Conservation (phyloP, 139 green algal species). For the Tetradesmus lagerheimii region DNA sequence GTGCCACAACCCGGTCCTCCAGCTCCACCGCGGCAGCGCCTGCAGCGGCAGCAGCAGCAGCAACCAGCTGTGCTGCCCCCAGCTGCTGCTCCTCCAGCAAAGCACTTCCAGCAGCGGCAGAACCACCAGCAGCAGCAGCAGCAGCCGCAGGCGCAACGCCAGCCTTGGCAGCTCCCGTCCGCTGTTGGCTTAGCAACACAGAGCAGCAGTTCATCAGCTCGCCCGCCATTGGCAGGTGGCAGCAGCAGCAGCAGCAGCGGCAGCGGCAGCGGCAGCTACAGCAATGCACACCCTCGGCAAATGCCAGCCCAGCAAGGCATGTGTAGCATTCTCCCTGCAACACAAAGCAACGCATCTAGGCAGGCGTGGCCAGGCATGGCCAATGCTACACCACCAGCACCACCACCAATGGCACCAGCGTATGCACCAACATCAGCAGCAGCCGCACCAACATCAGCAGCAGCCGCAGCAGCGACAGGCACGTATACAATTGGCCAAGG, state of each 20-base stretch:
- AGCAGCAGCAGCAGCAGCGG: not conserved
- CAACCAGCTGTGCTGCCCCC: not conserved
- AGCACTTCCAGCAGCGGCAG: not conserved
- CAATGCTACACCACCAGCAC: not conserved
- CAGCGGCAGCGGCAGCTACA: not conserved
- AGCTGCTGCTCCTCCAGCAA: not conserved
- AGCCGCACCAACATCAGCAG: not conserved
- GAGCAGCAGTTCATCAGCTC: not conserved
- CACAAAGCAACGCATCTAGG: not conserved
- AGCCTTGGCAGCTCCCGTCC: not conserved
- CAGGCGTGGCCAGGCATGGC: not conserved
- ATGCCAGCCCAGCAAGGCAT: not conserved
- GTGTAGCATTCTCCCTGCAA: too few relatives aligned
- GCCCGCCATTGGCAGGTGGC: too few relatives aligned
- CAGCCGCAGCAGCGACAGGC: not conserved
- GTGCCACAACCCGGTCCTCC: too few relatives aligned
- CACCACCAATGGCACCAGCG: not conserved
- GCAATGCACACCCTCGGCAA: not conserved
- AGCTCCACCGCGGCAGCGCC: too few relatives aligned
- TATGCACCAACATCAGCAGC: too few relatives aligned
- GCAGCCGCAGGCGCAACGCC: too few relatives aligned
- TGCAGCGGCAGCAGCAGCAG: not conserved
- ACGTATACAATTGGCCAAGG: too few relatives aligned
- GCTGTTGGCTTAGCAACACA: not conserved
- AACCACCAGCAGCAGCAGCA: not conserved